These are phyloP conservation scores for Pythium phragmitis DNA, from an alignment of 352 stramenopile genomes.

Conservation along the genomic window DNA sequence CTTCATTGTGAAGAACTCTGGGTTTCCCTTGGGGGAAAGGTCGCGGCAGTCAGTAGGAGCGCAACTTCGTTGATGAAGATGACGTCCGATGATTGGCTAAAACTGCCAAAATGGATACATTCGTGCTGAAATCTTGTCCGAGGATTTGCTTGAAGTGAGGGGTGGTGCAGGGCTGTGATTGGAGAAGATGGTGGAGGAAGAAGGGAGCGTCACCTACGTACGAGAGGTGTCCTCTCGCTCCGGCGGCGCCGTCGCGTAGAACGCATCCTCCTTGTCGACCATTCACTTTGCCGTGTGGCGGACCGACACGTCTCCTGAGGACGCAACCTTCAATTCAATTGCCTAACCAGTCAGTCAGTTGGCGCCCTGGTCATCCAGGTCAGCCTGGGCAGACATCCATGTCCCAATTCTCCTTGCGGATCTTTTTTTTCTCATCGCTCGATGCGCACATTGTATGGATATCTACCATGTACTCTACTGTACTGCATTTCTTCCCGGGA, in stretches of 20 bases:
- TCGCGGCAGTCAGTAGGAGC: slow-evolving; percentile 11
- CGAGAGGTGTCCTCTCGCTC: not conserved
- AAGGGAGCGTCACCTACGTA: not conserved
- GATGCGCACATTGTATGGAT: not conserved
- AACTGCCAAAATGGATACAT: slow-evolving; percentile 21
- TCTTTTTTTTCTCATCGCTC: not conserved
- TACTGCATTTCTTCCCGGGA: not conserved
- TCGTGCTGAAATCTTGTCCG: slow-evolving; percentile 16
- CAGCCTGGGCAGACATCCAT: too few species aligned
- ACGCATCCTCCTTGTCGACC: not conserved
- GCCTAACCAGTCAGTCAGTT: slow-evolving; percentile 7
- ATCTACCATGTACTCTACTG: slow-evolving; percentile 4
- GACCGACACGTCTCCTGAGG: not conserved
- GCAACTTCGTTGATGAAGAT: slow-evolving; percentile 6
- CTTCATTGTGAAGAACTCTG: not conserved
- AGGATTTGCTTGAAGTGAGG: slow-evolving; percentile 15
- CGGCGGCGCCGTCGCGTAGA: too few species aligned
- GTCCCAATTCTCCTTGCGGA: not conserved
- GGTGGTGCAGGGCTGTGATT: slow-evolving; percentile 1
- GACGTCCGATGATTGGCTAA: slow-evolving; percentile 8
- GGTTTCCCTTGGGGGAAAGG: slow-evolving; percentile 13
- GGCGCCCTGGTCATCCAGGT: slow-evolving; percentile 1
- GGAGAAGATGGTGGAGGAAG: not conserved
- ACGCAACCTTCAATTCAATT: not conserved
- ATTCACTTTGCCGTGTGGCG: not conserved